Percentiles rank a stretch among this genome's conserved stretches.
phyloP scores from a whole-genome alignment of 2,329 filamentous ascomycete genomes.

The Trichoderma semiorbis region DNA sequence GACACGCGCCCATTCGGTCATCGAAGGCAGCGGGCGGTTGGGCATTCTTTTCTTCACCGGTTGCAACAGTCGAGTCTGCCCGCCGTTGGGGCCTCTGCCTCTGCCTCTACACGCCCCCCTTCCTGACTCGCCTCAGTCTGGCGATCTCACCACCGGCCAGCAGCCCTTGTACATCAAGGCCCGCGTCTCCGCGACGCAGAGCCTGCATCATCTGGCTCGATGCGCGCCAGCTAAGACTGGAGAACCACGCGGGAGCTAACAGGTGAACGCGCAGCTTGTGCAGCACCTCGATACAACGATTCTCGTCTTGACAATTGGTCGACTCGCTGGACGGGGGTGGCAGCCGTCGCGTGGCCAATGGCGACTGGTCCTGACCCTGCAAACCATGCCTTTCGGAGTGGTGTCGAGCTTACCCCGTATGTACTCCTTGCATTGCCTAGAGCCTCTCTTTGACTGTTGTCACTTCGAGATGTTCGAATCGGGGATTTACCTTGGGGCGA shows the following conservation, averaged over 20 bases:
- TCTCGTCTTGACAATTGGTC: constrained; percentile 6
- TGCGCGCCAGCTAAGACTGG: constrained; percentile 12
- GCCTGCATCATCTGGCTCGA: constrained; percentile 6
- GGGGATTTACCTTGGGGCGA: neutral
- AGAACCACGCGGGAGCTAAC: constrained; percentile 17
- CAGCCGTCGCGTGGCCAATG: constrained; percentile 12
- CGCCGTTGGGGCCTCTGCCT: neutral
- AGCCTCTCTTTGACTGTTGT: neutral
- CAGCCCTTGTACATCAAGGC: neutral
- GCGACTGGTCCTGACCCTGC: neutral
- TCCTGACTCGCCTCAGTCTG: neutral
- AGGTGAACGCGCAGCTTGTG: constrained; percentile 1
- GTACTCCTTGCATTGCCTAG: constrained; percentile 4
- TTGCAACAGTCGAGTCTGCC: neutral
- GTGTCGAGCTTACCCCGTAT: neutral
- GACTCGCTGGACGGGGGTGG: neutral
- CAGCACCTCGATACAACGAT: neutral
- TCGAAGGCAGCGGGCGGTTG: neutral
- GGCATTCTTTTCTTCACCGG: neutral
- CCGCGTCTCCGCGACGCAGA: neutral
- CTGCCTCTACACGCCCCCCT: neutral
- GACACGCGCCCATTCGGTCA: neutral
- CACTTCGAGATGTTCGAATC: neutral
- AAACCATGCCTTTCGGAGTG: neutral
- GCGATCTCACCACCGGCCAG: neutral